Base-by-base conservation (phyloP, 331 rosid species). In the Quercus phellos region DNA sequence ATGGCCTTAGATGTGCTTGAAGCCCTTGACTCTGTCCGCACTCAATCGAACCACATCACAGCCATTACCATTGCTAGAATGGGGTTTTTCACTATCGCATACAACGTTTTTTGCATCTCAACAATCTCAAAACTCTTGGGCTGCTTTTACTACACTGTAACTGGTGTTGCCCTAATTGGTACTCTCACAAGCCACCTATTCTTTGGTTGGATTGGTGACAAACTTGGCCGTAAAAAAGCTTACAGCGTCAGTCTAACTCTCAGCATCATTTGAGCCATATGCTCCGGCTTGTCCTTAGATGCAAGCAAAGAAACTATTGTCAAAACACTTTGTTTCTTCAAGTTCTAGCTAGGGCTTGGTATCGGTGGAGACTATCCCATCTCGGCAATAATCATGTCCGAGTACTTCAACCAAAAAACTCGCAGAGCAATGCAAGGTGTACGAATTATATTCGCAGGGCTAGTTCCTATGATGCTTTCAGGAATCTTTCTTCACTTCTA, bases 301-400 rank as follows among this genome's bases (percentile, higher is more conserved):
- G 11, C 43, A 38, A 38, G 43, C 43, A 38, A 38, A 38, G 3
- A 86, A 10, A 79, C 79, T 8, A 70, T 68, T 46, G 90, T 87
- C 53, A 81, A 73, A 24, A 61, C 83, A 2, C 84, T 87, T 3
- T 87, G 90, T 59, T 87, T 87, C 86, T 87, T 84, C 71, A 74
- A 86, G 14, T 87, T 87, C 54, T 87, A 84, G 88, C 86, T 84
- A 17, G 86, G 90, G 4, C 81, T 87, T 61, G 88, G 90, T 2
- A 87, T 87, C 9, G 86, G 86, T 67, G 88, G 90, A 17, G 88
- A 87, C 71, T 87, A 87, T 60, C 90, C 88, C 43, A 84, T 87
- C 29, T 87, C 88, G 0, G 88, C 90, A n/a, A 79, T 88, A 10
- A 87, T 87, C 75, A 87, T 87, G 88, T 87, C 90, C 7, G 85